phyloP scores from a whole-genome alignment of 768 basidiomycete species.

The Mycena chlorophos region DNA sequence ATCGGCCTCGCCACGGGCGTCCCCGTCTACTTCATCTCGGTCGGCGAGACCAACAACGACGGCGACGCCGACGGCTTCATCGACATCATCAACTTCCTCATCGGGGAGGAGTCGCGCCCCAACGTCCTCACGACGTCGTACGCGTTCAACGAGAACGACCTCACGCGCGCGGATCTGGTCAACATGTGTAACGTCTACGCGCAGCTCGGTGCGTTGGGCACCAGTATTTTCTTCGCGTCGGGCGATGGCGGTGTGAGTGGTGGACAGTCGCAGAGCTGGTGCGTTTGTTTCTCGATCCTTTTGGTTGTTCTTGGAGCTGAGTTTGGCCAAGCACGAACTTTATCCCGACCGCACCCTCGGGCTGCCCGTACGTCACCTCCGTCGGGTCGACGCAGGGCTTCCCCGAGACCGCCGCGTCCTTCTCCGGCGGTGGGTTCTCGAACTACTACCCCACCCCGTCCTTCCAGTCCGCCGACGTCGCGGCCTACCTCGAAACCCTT shows the following conservation, averaged over 20 bases:
- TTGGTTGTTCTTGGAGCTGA: not conserved
- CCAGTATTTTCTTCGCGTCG: constrained; percentile 44
- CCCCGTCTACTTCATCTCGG: constrained; percentile 26
- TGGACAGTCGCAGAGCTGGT: constrained; percentile 18
- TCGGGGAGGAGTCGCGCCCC: constrained; percentile 3
- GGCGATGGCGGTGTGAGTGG: constrained; percentile 42
- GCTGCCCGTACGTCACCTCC: constrained; percentile 37
- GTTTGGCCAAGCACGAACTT: constrained; percentile 31
- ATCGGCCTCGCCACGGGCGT: constrained; percentile 29
- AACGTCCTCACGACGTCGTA: not conserved
- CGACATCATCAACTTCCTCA: constrained; percentile 4
- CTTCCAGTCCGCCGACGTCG: not conserved
- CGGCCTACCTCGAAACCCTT: not conserved
- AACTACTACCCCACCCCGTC: not conserved
- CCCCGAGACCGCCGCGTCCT: constrained; percentile 21
- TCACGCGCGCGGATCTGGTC: not conserved
- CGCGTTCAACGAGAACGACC: not conserved
- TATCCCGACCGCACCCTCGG: constrained; percentile 35
- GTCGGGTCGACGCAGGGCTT: constrained; percentile 41
- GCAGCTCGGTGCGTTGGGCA: constrained; percentile 41
- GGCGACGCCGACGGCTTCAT: constrained; percentile 21
- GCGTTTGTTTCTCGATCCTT: not conserved
- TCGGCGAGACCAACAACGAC: constrained; percentile 23
- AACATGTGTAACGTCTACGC: constrained; percentile 6
- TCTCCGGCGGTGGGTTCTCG: constrained; percentile 10